Conservation (phyloP, 2,329 filamentous ascomycete species). For the Escovopsis sp. region DNA sequence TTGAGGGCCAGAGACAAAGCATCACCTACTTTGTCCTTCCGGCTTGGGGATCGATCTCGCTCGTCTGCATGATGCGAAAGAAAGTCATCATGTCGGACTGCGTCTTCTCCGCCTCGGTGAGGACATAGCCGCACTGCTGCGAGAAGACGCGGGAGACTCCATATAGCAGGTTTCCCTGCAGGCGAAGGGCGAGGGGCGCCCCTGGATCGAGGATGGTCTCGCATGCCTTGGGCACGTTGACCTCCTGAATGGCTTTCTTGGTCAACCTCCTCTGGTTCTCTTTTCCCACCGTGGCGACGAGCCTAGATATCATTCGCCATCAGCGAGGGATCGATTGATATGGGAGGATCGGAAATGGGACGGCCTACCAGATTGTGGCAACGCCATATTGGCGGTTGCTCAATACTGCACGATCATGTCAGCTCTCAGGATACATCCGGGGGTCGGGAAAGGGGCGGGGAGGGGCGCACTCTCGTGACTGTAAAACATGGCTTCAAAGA, state of each 20-base stretch:
- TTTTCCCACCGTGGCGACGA: conserved; percentile 77
- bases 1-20: neutral
- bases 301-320: no score
- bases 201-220: conserved; percentile 69
- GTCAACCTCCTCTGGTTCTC: conserved; percentile 58
- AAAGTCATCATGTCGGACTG: conserved; percentile 58
- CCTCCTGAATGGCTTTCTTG: conserved; percentile 73
- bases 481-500: conserved; percentile 59
- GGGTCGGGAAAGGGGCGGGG: neutral
- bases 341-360: no score
- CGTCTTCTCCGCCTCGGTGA: conserved; percentile 63
- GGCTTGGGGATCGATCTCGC: conserved; percentile 52
- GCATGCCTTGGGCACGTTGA: conserved; percentile 77
- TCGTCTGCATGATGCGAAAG: conserved; percentile 35
- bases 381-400: conserved; percentile 81
- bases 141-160: conserved; percentile 73
- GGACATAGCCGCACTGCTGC: conserved; percentile 76
- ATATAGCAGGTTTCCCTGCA: conserved; percentile 79
- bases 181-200: conserved; percentile 73
- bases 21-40: conserved; percentile 58
- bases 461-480: conserved; percentile 67
- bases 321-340: neutral
- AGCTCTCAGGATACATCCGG: conserved; percentile 13
- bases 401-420: conserved; percentile 40
- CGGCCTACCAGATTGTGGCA: conserved; percentile 76